Conservation (phyloP, 1,284 basidiomycete genomes). For the Leucoagaricus sp. region DNA sequence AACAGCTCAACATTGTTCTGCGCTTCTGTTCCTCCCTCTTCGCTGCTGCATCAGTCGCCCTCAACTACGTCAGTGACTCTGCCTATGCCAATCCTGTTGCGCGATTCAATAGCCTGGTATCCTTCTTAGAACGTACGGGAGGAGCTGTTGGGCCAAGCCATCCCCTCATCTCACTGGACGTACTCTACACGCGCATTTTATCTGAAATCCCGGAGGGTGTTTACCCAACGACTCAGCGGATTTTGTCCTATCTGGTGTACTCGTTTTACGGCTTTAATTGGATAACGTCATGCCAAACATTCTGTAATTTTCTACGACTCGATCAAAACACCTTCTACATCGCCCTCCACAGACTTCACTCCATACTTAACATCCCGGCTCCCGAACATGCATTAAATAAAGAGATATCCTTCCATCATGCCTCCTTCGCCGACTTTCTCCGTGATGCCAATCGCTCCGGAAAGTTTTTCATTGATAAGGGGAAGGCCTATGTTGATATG, state of each 20-base stretch:
- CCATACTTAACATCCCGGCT: not conserved
- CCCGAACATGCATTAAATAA: not conserved
- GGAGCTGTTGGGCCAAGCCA: not conserved
- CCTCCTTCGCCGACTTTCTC: no score
- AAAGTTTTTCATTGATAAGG: no score
- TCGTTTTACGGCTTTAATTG: no score
- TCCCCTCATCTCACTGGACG: not conserved
- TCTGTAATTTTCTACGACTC: not conserved
- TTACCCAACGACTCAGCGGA: not conserved
- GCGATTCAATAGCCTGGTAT: not conserved
- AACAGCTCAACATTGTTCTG: not conserved
- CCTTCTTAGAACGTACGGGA: not conserved
- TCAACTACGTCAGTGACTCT: conserved; percentile 7
- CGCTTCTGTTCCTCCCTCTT: no score
- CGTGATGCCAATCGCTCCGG: no score
- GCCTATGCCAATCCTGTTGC: not conserved
- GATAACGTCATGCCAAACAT: not conserved
- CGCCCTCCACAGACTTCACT: conserved; percentile 2
- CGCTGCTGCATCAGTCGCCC: not conserved
- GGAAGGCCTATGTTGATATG: no score
- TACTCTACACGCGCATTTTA: conserved; percentile 2
- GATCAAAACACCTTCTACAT: not conserved
- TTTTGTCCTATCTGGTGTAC: not conserved
- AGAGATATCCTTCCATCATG: no score
- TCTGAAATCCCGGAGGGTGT: no score